Evolutionary conservation across 805 yeast species (phyloP), one percentile per base, ranked within the genome.

Genomic region (Saccharomycopsis fibuligera): DNA sequence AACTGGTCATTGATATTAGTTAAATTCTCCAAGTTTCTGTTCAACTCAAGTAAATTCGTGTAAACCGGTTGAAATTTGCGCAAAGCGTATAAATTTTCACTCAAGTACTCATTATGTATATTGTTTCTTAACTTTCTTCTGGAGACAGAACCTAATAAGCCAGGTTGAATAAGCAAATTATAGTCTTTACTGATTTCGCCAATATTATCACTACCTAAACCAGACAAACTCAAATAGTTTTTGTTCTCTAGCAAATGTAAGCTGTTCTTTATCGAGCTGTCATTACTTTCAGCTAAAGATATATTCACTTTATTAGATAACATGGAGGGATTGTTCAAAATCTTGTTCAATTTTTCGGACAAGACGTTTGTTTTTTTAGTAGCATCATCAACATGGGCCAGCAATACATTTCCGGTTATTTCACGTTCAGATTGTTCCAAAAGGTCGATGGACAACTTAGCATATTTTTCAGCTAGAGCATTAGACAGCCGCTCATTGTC

Each of bases 51-150:
- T 25, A 56, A 33, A 30, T 41, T 45, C 16, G 43, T 33, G 16
- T 40, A 74, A 53, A 67, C 73, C 43, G 68, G 73, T 56, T 62
- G 72, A 47, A 70, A 73, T 35, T 65, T 70, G 54, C 68, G 70
- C 35, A 78, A 57, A 0, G 72, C 73, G 47, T 73, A 66, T 51
- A 76, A 63, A 56, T 83, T 83, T 51, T 74, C 77, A 47, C 72
- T 73, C 35, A 83, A 62, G 12, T 27, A 83, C 60, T 82, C 86
- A 25, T 68, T 66, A 57, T 84, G 90, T 19, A 84, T 67, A 36
- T 73, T 77, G 38, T 80, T 77, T 48, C 81, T 68, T 44, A 85
- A 65, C 35, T 76, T 70, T 58, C 82, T 74, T 54, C 95, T 69
- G 1, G 80, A 67, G 31, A 81, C 67, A 2, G 81, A 73, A 0